Evolutionary conservation across 2,329 filamentous ascomycete species (phyloP), one percentile per base, ranked within the genome.

Genomic region (Colletotrichum incanum): DNA sequence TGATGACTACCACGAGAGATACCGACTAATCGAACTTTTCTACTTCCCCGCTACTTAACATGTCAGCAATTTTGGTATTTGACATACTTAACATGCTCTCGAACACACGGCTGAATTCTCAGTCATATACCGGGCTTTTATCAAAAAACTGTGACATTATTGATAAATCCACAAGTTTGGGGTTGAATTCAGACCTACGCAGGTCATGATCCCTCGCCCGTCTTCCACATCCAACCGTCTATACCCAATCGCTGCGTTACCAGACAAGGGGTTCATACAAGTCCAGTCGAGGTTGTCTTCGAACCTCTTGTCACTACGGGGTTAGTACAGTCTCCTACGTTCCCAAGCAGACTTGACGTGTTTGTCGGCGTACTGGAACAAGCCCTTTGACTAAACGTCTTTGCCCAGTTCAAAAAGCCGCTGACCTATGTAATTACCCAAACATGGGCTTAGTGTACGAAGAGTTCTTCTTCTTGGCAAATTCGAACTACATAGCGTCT

Each of bases 161-260:
- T n/a, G n/a, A n/a, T n/a, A n/a, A n/a, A n/a, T n/a, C n/a, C n/a
- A n/a, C n/a, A n/a, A n/a, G n/a, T n/a, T n/a, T n/a, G n/a, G n/a
- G n/a, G n/a, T n/a, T n/a, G n/a, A n/a, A n/a, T n/a, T n/a, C n/a
- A n/a, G n/a, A n/a, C n/a, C n/a, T n/a, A n/a, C n/a, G n/a, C n/a
- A n/a, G n/a, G n/a, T n/a, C n/a, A n/a, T 80, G 47, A 66, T 79
- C 73, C 76, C 79, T 75, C 80, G 79, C 16, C 82, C 82, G 69
- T 82, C 77, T 5, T 74, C 64, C 14, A 83, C 78, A 68, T 84
- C 83, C 26, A 83, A 72, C 26, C 81, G 73, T 6, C 77, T 77
- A 56, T 84, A 84, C 0, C 77, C 81, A 66, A 84, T 79, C 0
- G 74, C 77, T 1, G 77, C 77, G 67, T 84, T 83, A 0, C 83